Evolutionary conservation across 495 filamentous ascomycete species (phyloP).

Genomic region (Hypoxylon cercidicola): DNA sequence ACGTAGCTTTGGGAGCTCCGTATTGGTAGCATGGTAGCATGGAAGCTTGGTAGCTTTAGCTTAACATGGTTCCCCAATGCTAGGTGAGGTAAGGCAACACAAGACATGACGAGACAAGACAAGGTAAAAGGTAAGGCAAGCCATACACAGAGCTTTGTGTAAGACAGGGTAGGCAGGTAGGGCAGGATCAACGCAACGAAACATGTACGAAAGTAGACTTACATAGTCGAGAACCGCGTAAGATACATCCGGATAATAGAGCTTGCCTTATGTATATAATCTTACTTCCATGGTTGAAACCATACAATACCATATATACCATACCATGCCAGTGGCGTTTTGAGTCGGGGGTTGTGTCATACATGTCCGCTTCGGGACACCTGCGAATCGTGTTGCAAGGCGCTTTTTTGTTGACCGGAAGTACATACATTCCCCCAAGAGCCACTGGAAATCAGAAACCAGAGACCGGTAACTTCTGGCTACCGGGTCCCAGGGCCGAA

Average conservation of each 20-base stretch:
- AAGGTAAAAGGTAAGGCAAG: constrained; percentile 37
- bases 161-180: background rate
- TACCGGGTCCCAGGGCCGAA: constrained; percentile 31
- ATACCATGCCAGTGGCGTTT: constrained; percentile 17
- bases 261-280: background rate
- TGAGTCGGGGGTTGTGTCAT: constrained; percentile 11
- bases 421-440: background rate
- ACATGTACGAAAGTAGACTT: background rate
- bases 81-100: constrained; percentile 38
- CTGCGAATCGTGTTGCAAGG: constrained; percentile 3
- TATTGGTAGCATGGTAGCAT: constrained; percentile 23
- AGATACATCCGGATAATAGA: constrained; percentile 1
- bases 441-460: constrained; percentile 11
- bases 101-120: constrained; percentile 7
- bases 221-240: background rate
- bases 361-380: constrained; percentile 16
- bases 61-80: constrained; percentile 20
- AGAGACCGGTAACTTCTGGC: constrained; percentile 26
- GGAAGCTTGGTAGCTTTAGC: too few species aligned
- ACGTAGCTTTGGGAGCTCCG: background rate
- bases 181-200: constrained; percentile 1
- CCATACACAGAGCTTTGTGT: constrained; percentile 24
- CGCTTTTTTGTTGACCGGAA: background rate
- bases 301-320: too few species aligned
- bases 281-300: constrained; percentile 12